These are phyloP conservation scores for Lactarius psammicola DNA, from an alignment of 768 basidiomycete species.

Conservation along the genomic window DNA sequence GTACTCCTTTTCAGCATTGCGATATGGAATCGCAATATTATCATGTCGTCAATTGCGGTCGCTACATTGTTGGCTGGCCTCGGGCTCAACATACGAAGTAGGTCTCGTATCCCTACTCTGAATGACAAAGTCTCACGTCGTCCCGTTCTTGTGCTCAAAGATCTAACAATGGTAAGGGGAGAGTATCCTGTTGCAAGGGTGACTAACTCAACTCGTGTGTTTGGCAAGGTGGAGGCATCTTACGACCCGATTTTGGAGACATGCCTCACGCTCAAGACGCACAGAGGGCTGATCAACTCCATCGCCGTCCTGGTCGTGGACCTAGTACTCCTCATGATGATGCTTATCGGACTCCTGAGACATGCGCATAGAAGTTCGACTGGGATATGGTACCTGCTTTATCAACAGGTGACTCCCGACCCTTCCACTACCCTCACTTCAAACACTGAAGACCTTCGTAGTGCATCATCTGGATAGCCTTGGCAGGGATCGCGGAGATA, in stretches of 20 bases:
- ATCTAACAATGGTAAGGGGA: neutral
- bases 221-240: neutral
- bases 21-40: neutral
- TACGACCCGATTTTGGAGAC: neutral
- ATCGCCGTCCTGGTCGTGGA: neutral
- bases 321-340: neutral
- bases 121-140: neutral
- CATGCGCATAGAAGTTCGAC: neutral
- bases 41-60: slow-evolving; percentile 1
- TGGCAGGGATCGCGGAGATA: slow-evolving; percentile 1
- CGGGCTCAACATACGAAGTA: neutral
- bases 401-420: slow-evolving; percentile 16
- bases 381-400: slow-evolving; percentile 17
- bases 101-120: neutral
- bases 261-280: neutral
- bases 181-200: neutral
- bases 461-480: slow-evolving; percentile 8
- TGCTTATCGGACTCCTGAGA: neutral
- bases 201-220: neutral
- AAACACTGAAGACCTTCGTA: neutral
- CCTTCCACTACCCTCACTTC: neutral
- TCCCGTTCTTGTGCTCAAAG: neutral
- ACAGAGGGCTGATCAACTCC: neutral
- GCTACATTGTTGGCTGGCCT: neutral
- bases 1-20: neutral